A percentile compares a stretch with the other conserved stretches of the same genome.
Conservation (phyloP, 495 filamentous ascomycete genomes). For the Penicillium crystallinum region DNA sequence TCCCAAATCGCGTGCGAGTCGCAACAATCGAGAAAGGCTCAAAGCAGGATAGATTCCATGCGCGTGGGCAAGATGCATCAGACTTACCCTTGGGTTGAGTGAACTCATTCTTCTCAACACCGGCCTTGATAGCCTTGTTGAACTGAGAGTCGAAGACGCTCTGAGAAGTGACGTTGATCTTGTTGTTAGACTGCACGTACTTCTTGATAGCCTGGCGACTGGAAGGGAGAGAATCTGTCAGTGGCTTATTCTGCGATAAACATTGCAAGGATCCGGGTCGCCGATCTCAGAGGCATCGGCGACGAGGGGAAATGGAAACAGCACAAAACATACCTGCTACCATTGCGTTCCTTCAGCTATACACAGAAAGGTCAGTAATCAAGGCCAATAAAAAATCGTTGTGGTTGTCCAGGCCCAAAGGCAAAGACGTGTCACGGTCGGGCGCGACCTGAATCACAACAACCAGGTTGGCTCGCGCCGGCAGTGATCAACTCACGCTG, state of each 20-base stretch:
- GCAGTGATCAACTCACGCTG: slow-evolving; percentile 53
- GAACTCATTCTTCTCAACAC: slow-evolving; percentile 87
- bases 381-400: slow-evolving; percentile 15
- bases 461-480: slow-evolving; percentile 17
- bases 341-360: slow-evolving; percentile 63
- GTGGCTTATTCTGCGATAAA: slow-evolving; percentile 4
- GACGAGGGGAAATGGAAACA: slow-evolving; percentile 8
- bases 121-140: slow-evolving; percentile 85
- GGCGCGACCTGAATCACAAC: slow-evolving; percentile 38
- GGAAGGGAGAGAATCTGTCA: slow-evolving; percentile 12
- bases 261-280: slow-evolving; percentile 3
- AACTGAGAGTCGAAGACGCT: slow-evolving; percentile 83
- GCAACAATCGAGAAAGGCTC: background rate
- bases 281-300: slow-evolving; percentile 1
- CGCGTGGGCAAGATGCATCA: background rate
- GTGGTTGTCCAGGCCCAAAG: slow-evolving; percentile 21
- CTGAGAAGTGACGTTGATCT: slow-evolving; percentile 60
- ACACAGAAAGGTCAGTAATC: slow-evolving; percentile 32
- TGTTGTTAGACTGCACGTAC: slow-evolving; percentile 96
- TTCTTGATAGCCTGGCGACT: slow-evolving; percentile 98
- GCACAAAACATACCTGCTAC: slow-evolving; percentile 51
- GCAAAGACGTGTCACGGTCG: slow-evolving; percentile 41
- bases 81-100: slow-evolving; percentile 89
- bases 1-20: slow-evolving; percentile 3
- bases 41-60: background rate